Evolutionary conservation across 2,329 filamentous ascomycete genomes (phyloP).

Genomic region (Xylariaceae sp.): DNA sequence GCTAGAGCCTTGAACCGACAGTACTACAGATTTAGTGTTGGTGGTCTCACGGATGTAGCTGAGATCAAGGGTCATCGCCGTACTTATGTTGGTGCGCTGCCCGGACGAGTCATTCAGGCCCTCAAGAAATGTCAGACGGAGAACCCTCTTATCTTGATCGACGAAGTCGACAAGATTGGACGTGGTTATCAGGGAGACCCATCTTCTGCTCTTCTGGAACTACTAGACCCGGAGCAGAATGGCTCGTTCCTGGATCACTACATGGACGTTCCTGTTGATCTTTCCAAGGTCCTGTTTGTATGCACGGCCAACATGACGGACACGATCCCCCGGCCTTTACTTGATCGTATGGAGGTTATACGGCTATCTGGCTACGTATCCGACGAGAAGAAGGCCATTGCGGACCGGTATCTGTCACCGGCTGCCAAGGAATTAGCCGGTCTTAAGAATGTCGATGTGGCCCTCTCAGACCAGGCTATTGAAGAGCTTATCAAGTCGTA

Average conservation of each 20-base stretch:
- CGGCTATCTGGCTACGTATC: constrained; percentile 93
- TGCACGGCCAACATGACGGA: constrained; percentile 99
- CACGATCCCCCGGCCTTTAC: constrained; percentile 86
- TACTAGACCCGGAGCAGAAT: constrained; percentile 96
- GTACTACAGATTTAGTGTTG: constrained; percentile 98
- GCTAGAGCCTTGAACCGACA: constrained; percentile 89
- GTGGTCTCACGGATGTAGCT: constrained; percentile 92
- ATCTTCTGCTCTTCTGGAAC: constrained; percentile 84
- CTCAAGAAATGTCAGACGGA: constrained; percentile 99
- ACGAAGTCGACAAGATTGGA: constrained; percentile 97
- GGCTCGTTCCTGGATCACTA: constrained; percentile 97
- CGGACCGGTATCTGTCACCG: constrained; percentile 84
- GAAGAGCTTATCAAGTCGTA: constrained; percentile 98
- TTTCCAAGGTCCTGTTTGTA: constrained; percentile 96
- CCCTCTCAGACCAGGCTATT: constrained; percentile 79
- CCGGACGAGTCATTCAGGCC: constrained; percentile 94
- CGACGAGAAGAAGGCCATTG: constrained; percentile 98
- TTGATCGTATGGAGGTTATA: constrained; percentile 98
- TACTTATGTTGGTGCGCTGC: constrained; percentile 92
- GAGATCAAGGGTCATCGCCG: constrained; percentile 97
- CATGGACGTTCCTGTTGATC: constrained; percentile 94
- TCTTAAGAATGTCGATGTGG: constrained; percentile 84
- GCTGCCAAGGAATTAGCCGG: constrained; percentile 92
- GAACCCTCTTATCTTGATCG: constrained; percentile 92
- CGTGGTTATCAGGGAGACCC: constrained; percentile 95